Evolutionary conservation across 495 filamentous ascomycete species (phyloP).

Genomic region (Amniculicola lignicola): DNA sequence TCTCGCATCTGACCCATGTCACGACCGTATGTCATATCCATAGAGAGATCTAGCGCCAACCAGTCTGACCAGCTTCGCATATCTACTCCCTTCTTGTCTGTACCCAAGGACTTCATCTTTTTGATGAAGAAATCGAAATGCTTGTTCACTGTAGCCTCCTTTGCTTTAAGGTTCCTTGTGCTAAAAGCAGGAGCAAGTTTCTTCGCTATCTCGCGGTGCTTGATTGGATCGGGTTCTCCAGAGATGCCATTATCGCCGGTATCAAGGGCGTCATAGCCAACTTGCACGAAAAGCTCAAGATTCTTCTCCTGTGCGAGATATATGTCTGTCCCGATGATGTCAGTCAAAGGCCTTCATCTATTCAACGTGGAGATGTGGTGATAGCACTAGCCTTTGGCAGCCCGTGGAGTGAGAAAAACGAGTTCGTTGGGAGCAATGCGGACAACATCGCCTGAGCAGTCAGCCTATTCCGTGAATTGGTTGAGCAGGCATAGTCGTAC

Average conservation of each 20-base stretch:
- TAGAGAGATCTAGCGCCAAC: conserved; percentile 3
- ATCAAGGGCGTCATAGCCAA: neutral
- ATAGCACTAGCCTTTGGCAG: neutral
- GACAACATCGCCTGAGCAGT: conserved; percentile 8
- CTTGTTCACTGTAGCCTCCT: neutral
- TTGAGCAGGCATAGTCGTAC: neutral
- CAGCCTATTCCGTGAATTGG: neutral
- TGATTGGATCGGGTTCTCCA: conserved; percentile 1
- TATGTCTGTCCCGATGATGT: neutral
- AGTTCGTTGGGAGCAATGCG: conserved; percentile 12
- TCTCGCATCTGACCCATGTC: conserved; percentile 8
- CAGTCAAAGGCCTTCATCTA: neutral
- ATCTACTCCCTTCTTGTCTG: neutral
- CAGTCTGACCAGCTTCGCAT: neutral
- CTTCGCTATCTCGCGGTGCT: conserved; percentile 10
- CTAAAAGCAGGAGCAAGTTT: conserved; percentile 11
- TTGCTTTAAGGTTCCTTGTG: conserved; percentile 3
- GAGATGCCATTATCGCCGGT: conserved; percentile 1
- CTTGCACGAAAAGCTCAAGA: conserved; percentile 8
- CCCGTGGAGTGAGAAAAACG: neutral
- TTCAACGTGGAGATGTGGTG: neutral
- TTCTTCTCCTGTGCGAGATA: conserved; percentile 7
- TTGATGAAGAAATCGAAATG: conserved; percentile 6
- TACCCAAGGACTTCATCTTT: neutral
- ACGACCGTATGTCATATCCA: neutral